Conservation (phyloP, 2,329 filamentous ascomycete genomes). For the Hymenoscyphus fraxineus region DNA sequence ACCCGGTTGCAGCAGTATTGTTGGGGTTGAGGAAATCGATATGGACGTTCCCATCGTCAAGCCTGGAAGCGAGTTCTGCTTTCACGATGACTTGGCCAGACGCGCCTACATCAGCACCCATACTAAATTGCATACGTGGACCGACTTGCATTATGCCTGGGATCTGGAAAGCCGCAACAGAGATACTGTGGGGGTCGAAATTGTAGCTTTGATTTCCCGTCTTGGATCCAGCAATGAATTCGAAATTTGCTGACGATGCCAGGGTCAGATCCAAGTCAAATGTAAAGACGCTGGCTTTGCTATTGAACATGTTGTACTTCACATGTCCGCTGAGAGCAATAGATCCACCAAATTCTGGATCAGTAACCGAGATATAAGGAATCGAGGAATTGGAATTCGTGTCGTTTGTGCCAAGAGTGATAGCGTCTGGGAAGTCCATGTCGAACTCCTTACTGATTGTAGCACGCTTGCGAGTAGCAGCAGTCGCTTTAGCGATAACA, state of each 20-base stretch:
- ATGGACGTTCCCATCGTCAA: not conserved
- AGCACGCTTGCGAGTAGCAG: not conserved
- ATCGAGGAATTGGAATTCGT: not conserved
- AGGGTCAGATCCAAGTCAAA: conserved; percentile 1
- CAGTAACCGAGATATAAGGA: not conserved
- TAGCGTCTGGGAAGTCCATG: not conserved
- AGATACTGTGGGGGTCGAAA: not conserved
- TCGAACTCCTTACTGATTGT: not conserved
- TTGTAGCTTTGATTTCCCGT: not conserved
- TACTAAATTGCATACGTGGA: not conserved
- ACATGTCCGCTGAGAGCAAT: not conserved
- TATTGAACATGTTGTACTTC: conserved; percentile 3
- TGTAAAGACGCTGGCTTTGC: not conserved
- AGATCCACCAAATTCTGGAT: not conserved
- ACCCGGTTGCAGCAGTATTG: conserved; percentile 1
- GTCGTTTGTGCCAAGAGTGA: not conserved
- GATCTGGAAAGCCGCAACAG: conserved; percentile 3
- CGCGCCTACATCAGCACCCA: conserved; percentile 2
- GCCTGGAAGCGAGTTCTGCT: conserved; percentile 3
- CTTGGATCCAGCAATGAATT: not conserved
- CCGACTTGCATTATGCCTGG: conserved; percentile 4
- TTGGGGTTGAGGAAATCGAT: not conserved
- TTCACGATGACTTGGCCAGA: conserved; percentile 3
- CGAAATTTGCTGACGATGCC: not conserved
- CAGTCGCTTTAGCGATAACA: not conserved